phyloP scores from a whole-genome alignment of 1,284 basidiomycete species.

The Trichosporon asahii region DNA sequence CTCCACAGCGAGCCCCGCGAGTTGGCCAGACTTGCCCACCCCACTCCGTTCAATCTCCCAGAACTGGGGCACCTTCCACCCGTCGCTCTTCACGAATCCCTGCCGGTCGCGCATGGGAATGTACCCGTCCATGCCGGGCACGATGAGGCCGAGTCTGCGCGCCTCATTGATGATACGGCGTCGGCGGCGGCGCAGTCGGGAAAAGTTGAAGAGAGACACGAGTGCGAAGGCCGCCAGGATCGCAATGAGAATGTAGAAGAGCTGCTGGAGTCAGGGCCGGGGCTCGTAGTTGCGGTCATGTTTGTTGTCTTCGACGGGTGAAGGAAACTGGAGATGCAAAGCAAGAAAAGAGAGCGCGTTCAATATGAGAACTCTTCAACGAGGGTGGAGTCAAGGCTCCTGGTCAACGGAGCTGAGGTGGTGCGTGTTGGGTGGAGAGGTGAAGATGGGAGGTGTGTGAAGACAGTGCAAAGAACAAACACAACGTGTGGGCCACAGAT shows the following conservation, averaged over 20 bases:
- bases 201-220: conserved; percentile 39
- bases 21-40: no score
- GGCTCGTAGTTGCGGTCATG: neutral
- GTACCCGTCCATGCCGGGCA: conserved; percentile 47
- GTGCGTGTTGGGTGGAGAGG: no score
- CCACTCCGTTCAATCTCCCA: conserved; percentile 44
- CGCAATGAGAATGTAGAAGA: conserved; percentile 51
- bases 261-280: conserved; percentile 22
- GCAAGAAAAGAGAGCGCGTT: neutral
- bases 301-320: neutral
- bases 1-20: no score
- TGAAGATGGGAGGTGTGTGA: neutral
- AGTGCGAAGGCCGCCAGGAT: conserved; percentile 42
- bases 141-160: conserved; percentile 41
- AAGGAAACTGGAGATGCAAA: neutral
- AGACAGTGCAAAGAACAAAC: neutral
- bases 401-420: neutral
- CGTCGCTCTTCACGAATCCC: conserved; percentile 27
- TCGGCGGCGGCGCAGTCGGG: conserved; percentile 39
- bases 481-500: neutral
- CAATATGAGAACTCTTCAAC: neutral
- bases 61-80: conserved; percentile 40
- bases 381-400: neutral
- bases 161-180: conserved; percentile 41
- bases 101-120: conserved; percentile 41